Base-by-base conservation (phyloP, 352 stramenopile species). In the Pythium utonaiense region DNA sequence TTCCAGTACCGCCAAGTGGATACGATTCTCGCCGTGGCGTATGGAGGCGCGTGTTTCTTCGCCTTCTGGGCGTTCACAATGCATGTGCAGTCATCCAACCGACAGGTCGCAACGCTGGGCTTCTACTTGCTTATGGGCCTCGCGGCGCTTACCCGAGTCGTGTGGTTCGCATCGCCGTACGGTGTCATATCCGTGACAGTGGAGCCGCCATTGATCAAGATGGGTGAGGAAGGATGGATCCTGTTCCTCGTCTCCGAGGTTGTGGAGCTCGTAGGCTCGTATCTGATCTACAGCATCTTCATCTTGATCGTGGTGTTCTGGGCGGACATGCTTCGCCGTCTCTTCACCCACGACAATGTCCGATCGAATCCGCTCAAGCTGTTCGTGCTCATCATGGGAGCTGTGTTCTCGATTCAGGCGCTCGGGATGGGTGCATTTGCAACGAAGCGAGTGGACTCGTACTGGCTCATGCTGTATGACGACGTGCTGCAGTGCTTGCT, bases 291-390 rank as follows among this genome's bases (percentile, higher is more conserved):
- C 75, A 95, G 86, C 55, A 97, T 99, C 67, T 98, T 99, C 63
- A 96, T 99, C 61, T 83, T 99, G 17, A 98, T 98, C 72, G 77
- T 98, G 42, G 94, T 99, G 22, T 98, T 98, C 76, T 99, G 96
- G 96, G 93, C 96, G 6, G 93, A 99, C 71, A 98, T 99, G 82
- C 75, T 99, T 31, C 97, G 97, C 50, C 95, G 96, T 9, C 75
- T 89, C 17, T 91, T 89, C 65, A 87, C 83, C 16, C 81, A 93
- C 52, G 77, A 84, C 50, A 78, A 69, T 53, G 74, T 91, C 45
- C 71, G 77, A 16, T 88, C 80, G 25, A 78, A 92, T 51, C 95
- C 95, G 12, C 89, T 98, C 71, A 72, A 83, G 6, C 86, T 91
- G 14, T 98, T 98, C 66, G 88, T 96, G 61, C 58, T 95, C 5